Conservation (phyloP, 176 grass and related monocot genomes). For the Saccharum spontaneum region DNA sequence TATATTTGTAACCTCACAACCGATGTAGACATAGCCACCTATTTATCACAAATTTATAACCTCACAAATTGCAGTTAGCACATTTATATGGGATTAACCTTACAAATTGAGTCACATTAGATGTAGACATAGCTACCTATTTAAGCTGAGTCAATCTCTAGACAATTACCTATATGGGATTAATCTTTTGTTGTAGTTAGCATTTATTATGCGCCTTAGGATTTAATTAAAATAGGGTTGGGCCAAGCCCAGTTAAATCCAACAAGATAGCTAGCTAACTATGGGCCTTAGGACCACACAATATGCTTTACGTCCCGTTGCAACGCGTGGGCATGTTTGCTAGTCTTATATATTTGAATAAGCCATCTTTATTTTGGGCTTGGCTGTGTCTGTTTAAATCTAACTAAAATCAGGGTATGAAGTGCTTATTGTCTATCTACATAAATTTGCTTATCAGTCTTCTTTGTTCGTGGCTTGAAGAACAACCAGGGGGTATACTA, state of each 20-base stretch:
- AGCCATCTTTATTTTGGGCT: not conserved
- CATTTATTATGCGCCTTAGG: not conserved
- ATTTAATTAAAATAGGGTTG: not conserved
- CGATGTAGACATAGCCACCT: not conserved
- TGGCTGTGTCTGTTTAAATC: slow-evolving; percentile 11
- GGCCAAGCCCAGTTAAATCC: not conserved
- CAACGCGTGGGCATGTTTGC: not conserved
- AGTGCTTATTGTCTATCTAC: slow-evolving; percentile 23
- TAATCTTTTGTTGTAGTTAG: not conserved
- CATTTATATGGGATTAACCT: not conserved
- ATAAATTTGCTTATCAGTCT: slow-evolving; percentile 7
- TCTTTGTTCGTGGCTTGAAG: slow-evolving; percentile 13
- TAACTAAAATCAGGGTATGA: not conserved
- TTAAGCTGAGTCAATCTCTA: not conserved
- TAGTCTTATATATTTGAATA: not conserved
- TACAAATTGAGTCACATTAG: not conserved
- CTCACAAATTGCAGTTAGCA: not conserved
- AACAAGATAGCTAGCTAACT: not conserved
- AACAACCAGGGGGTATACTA: not conserved
- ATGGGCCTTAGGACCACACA: not conserved
- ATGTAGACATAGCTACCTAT: not conserved
- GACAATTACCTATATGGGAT: not conserved
- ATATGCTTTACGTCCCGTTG: not conserved
- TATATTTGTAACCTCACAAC: not conserved
- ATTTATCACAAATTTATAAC: not conserved